Percentiles rank a stretch among this genome's conserved stretches.
Evolutionary conservation across 768 basidiomycete genomes (phyloP).

Genomic region (Pilatotrama ljubarskyi): DNA sequence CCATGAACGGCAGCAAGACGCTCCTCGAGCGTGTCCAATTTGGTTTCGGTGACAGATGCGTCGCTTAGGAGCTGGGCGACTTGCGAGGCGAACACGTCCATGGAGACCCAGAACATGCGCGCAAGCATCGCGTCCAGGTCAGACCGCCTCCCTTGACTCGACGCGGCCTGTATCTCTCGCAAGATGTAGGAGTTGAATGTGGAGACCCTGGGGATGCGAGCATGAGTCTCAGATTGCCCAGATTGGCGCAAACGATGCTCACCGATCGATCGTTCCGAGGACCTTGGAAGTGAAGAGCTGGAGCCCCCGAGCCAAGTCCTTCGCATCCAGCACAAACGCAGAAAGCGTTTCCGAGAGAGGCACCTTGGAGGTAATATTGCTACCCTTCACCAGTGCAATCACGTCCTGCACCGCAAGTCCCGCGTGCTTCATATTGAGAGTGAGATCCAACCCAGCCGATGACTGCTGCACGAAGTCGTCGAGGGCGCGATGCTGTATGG

Average conservation of each 20-base stretch:
- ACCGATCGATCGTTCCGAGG: constrained; percentile 73
- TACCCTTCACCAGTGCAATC: constrained; percentile 57
- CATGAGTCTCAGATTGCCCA: not conserved
- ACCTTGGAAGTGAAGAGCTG: constrained; percentile 64
- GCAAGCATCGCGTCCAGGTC: constrained; percentile 45
- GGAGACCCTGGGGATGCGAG: constrained; percentile 49
- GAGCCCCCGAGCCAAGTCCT: constrained; percentile 54
- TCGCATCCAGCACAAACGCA: constrained; percentile 61
- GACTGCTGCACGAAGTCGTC: constrained; percentile 61
- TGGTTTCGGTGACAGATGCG: constrained; percentile 53
- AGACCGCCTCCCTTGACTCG: constrained; percentile 28
- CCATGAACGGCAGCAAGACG: constrained; percentile 56
- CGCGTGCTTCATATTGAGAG: constrained; percentile 69
- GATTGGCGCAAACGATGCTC: constrained; percentile 23
- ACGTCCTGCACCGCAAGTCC: constrained; percentile 76
- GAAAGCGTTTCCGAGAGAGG: constrained; percentile 48
- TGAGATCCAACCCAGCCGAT: constrained; percentile 54
- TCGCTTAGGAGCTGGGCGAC: constrained; percentile 61
- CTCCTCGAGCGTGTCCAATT: constrained; percentile 67
- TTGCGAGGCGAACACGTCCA: constrained; percentile 53
- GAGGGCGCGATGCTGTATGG: constrained; percentile 59
- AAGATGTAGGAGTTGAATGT: constrained; percentile 70
- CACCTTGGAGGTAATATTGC: constrained; percentile 62
- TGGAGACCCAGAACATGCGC: constrained; percentile 58
- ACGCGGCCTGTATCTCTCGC: constrained; percentile 29